phyloP scores from a whole-genome alignment of 1,284 basidiomycete species.

The Malassezia brasiliensis region DNA sequence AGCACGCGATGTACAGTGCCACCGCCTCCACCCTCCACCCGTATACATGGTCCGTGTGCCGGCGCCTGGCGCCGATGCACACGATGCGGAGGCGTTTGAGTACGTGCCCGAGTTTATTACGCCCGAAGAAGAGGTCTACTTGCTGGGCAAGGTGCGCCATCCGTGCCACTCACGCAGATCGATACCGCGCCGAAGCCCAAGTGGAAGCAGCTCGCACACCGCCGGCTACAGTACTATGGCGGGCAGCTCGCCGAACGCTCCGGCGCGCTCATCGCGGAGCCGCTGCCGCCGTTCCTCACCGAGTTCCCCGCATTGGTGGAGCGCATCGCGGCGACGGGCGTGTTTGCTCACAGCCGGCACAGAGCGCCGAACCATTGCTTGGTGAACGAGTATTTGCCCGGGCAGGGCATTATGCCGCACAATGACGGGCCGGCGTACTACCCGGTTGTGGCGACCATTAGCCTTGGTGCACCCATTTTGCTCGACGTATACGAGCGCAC shows the following conservation, averaged over 20 bases:
- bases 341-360: slow-evolving; percentile 59
- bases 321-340: slow-evolving; percentile 57
- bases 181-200: slow-evolving; percentile 64
- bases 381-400: slow-evolving; percentile 62
- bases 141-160: slow-evolving; percentile 60
- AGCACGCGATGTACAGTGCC: neutral
- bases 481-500: slow-evolving; percentile 63
- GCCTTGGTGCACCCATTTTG: slow-evolving; percentile 69
- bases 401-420: slow-evolving; percentile 81
- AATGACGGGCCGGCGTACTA: slow-evolving; percentile 82
- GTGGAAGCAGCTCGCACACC: slow-evolving; percentile 72
- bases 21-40: neutral
- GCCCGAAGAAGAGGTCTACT: slow-evolving; percentile 64
- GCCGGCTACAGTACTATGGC: slow-evolving; percentile 52
- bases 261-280: slow-evolving; percentile 57
- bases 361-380: slow-evolving; percentile 66
- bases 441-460: slow-evolving; percentile 79
- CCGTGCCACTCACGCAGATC: slow-evolving; percentile 53
- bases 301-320: slow-evolving; percentile 61
- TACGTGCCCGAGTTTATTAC: slow-evolving; percentile 66
- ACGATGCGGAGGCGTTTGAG: slow-evolving; percentile 24
- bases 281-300: slow-evolving; percentile 59
- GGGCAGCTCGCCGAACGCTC: slow-evolving; percentile 59
- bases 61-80: neutral
- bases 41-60: slow-evolving; percentile 2